A percentile compares a stretch with the other conserved stretches of the same genome.
Evolutionary conservation across 345 rosid genomes (phyloP).

Genomic region (Gossypium raimondii): DNA sequence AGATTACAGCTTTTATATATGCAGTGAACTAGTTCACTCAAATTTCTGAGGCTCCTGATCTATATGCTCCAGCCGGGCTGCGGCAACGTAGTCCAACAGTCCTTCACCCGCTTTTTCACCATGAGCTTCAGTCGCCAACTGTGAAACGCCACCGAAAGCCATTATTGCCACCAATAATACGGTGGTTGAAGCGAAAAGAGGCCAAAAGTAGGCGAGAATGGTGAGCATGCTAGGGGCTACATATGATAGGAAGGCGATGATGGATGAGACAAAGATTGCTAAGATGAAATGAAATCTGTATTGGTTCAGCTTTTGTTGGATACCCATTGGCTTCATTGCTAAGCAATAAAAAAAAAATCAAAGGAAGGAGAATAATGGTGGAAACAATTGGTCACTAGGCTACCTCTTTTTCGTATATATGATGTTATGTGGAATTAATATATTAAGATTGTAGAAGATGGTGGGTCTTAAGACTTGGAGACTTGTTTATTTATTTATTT

Average conservation of each 20-base stretch:
- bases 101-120: conserved; percentile 49
- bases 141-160: conserved; percentile 64
- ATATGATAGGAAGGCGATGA: conserved; percentile 35
- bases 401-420: neutral
- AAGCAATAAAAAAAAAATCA: neutral
- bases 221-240: conserved; percentile 56
- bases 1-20: neutral
- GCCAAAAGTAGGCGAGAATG: conserved; percentile 72
- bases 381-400: neutral
- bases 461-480: neutral
- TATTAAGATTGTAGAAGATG: neutral
- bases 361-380: neutral
- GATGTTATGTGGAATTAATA: neutral
- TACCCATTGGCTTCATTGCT: conserved; percentile 33
- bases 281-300: conserved; percentile 44
- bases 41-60: conserved; percentile 22
- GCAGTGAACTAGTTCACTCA: conserved; percentile 8
- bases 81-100: conserved; percentile 67
- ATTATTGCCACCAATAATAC: conserved; percentile 49
- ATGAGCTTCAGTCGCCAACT: conserved; percentile 32
- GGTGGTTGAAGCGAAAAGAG: conserved; percentile 80
- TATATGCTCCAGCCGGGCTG: conserved; percentile 32
- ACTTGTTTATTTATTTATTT: neutral
- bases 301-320: conserved; percentile 48
- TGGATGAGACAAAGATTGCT: conserved; percentile 29